Evolutionary conservation across 805 yeast species (phyloP).

Genomic region (Candida gorgasii): DNA sequence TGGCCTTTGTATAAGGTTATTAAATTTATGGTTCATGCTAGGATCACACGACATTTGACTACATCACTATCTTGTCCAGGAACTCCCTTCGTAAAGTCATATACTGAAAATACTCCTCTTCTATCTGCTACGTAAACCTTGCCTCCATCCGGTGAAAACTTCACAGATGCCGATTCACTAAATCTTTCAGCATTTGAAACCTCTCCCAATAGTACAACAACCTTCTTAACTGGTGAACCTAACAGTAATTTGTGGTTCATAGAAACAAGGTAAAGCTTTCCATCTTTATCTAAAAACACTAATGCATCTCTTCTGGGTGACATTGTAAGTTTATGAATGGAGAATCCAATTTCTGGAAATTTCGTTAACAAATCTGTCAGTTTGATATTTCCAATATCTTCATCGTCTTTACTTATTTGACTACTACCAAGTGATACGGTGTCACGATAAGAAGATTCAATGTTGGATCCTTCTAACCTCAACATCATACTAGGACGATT

Average conservation of each 20-base stretch:
- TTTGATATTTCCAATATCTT: slow-evolving; percentile 48
- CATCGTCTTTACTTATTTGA: slow-evolving; percentile 15
- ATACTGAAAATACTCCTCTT: slow-evolving; percentile 74
- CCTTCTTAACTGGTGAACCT: slow-evolving; percentile 32
- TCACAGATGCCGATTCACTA: slow-evolving; percentile 75
- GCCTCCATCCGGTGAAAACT: slow-evolving; percentile 81
- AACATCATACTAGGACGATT: slow-evolving; percentile 33
- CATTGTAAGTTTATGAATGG: slow-evolving; percentile 69
- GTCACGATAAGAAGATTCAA: slow-evolving; percentile 34
- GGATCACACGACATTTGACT: slow-evolving; percentile 65
- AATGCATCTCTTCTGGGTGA: slow-evolving; percentile 88
- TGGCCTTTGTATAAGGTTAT: no score
- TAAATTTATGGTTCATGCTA: no score
- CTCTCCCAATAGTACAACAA: slow-evolving; percentile 71
- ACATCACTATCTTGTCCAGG: slow-evolving; percentile 68
- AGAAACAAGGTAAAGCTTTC: slow-evolving; percentile 67
- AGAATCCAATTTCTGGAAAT: slow-evolving; percentile 78
- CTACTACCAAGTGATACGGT: slow-evolving; percentile 14
- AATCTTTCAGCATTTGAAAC: slow-evolving; percentile 73
- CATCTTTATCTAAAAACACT: slow-evolving; percentile 78
- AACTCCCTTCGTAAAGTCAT: slow-evolving; percentile 85
- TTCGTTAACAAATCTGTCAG: slow-evolving; percentile 44
- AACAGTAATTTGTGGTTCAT: slow-evolving; percentile 40
- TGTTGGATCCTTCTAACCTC: slow-evolving; percentile 45
- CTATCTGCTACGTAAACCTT: slow-evolving; percentile 75